phyloP scores from a whole-genome alignment of 169 alveolate genomes.

The Perkinsus olseni region DNA sequence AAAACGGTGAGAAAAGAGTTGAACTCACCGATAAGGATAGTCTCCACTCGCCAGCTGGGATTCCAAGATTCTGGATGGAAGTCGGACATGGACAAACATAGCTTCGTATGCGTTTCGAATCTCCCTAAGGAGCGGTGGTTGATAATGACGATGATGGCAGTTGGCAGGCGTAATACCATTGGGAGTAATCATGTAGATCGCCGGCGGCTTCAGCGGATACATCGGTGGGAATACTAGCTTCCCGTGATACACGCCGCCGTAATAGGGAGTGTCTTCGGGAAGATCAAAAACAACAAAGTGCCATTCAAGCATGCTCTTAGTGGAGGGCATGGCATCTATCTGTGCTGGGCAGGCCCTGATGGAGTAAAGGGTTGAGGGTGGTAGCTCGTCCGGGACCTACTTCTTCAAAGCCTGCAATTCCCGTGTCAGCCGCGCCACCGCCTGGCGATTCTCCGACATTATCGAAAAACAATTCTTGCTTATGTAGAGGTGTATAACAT shows the following conservation, averaged over 20 bases:
- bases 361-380: neutral
- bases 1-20: neutral
- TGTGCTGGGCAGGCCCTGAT: neutral
- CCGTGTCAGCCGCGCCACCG: neutral
- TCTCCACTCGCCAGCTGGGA: conserved; percentile 43
- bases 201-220: conserved; percentile 70
- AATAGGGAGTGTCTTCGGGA: conserved; percentile 19
- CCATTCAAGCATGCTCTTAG: conserved; percentile 14
- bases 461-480: neutral
- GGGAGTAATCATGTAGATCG: conserved; percentile 32
- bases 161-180: neutral
- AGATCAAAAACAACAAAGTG: conserved; percentile 17
- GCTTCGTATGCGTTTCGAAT: conserved; percentile 37
- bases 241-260: conserved; percentile 38
- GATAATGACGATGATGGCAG: neutral
- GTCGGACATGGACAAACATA: conserved; percentile 49
- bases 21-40: conserved; percentile 4
- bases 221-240: conserved; percentile 61
- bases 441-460: neutral
- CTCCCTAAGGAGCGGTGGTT: conserved; percentile 16
- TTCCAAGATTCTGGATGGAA: conserved; percentile 54
- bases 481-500: neutral
- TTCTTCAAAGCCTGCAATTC: neutral
- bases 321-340: neutral
- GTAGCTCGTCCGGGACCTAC: neutral